Conservation (phyloP, 2,329 filamentous ascomycete genomes). For the Fusarium agapanthi region DNA sequence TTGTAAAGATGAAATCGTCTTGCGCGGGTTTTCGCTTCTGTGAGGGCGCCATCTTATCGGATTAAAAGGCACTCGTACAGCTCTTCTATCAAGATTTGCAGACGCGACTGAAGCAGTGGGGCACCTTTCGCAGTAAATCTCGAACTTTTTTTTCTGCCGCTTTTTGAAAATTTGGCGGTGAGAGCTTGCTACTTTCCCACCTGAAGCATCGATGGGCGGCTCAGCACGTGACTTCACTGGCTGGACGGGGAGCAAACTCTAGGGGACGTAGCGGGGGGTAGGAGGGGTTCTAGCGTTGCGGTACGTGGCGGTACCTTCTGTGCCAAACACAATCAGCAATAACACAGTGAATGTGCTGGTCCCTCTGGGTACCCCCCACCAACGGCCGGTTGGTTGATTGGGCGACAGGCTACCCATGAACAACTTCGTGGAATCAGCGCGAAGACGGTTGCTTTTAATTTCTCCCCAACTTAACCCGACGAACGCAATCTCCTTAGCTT, state of each 20-base stretch:
- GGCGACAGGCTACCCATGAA: constrained; percentile 35
- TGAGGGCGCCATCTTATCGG: constrained; percentile 55
- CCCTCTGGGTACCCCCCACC: constrained; percentile 40
- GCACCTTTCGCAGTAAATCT: constrained; percentile 27
- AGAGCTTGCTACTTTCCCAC: constrained; percentile 11
- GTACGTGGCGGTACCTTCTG: constrained; percentile 28
- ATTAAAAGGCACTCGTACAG: constrained; percentile 2
- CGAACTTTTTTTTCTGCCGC: constrained; percentile 46
- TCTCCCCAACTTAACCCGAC: constrained; percentile 39
- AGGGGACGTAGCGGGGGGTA: constrained; percentile 10
- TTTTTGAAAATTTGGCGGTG: constrained; percentile 47
- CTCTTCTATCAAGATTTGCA: constrained; percentile 29
- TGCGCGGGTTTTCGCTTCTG: constrained; percentile 60
- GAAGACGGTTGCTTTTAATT: constrained; percentile 42
- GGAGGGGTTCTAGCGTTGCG: constrained; percentile 17
- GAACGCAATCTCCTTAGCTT: constrained; percentile 36
- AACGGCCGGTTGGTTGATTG: constrained; percentile 43
- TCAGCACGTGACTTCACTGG: constrained; percentile 30
- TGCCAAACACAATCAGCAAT: constrained; percentile 11
- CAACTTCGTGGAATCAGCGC: constrained; percentile 41
- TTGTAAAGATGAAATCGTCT: constrained; percentile 68
- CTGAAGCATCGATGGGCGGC: not conserved
- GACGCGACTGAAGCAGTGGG: constrained; percentile 35
- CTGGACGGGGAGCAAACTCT: not conserved
- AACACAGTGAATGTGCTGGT: constrained; percentile 19